These are phyloP conservation scores for Sclerospora graminicola DNA, from an alignment of 352 stramenopile species.

Conservation along the genomic window DNA sequence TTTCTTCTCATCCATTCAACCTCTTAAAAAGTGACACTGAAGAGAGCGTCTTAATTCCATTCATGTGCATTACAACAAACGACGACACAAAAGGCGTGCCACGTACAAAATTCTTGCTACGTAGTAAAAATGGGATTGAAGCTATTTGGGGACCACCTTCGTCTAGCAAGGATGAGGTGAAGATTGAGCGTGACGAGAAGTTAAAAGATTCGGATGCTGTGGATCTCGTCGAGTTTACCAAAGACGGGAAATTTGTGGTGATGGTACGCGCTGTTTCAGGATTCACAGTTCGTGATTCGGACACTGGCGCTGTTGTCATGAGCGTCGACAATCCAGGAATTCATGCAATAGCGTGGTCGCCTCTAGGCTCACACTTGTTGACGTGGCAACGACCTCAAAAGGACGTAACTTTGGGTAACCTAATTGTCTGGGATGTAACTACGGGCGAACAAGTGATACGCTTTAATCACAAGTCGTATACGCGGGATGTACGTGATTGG, in stretches of 20 bases:
- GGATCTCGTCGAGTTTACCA: constrained; percentile 69
- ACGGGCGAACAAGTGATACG: constrained; percentile 49
- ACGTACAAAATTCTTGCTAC: constrained; percentile 81
- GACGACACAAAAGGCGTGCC: constrained; percentile 10
- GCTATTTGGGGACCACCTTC: constrained; percentile 61
- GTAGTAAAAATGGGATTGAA: constrained; percentile 67
- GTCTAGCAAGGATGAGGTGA: constrained; percentile 29
- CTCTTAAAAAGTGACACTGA: too few species aligned
- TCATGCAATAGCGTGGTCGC: constrained; percentile 72
- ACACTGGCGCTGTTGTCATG: constrained; percentile 47
- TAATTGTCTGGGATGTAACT: constrained; percentile 71
- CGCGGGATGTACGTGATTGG: constrained; percentile 47
- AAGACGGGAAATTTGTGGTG: constrained; percentile 52
- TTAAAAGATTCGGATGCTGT: constrained; percentile 31
- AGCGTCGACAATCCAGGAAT: constrained; percentile 66
- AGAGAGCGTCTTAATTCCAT: not conserved
- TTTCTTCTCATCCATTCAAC: too few species aligned
- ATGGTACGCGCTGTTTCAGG: constrained; percentile 50
- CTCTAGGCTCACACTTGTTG: constrained; percentile 70
- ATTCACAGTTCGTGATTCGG: constrained; percentile 57
- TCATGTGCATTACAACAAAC: constrained; percentile 1
- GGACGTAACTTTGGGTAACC: constrained; percentile 56
- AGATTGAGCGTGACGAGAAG: constrained; percentile 42
- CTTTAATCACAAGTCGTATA: constrained; percentile 84
- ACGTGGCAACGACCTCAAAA: constrained; percentile 84